Percentiles rank a stretch among this genome's conserved stretches.
These are phyloP conservation scores for Clonostachys chloroleuca DNA, from an alignment of 2,329 filamentous ascomycete genomes.

Conservation along the genomic window DNA sequence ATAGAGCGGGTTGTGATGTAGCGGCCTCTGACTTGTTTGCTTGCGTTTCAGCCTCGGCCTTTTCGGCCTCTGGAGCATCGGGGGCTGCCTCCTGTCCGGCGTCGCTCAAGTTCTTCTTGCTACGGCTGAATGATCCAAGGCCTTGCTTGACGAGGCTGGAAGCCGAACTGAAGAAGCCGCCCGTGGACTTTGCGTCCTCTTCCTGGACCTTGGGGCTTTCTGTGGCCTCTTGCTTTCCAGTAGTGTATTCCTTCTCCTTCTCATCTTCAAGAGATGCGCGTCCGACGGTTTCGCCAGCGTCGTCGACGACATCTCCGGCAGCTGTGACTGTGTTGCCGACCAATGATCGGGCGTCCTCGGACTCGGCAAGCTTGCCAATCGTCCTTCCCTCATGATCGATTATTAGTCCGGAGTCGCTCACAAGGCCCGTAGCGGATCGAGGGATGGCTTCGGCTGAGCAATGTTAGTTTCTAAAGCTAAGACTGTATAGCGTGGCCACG, in stretches of 20 bases:
- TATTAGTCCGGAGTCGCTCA: slow-evolving; percentile 38
- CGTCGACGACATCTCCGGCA: slow-evolving; percentile 24
- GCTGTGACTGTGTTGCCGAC: slow-evolving; percentile 31
- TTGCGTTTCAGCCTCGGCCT: slow-evolving; percentile 33
- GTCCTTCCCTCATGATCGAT: slow-evolving; percentile 36
- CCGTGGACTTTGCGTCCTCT: neutral
- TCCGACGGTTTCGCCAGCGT: slow-evolving; percentile 33
- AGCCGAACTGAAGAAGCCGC: neutral
- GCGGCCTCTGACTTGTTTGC: slow-evolving; percentile 18
- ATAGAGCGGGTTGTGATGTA: too few species aligned
- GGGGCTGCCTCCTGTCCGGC: slow-evolving; percentile 21
- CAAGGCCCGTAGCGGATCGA: slow-evolving; percentile 31
- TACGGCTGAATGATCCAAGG: neutral
- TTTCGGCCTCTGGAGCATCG: slow-evolving; percentile 23
- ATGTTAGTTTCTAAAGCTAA: too few species aligned
- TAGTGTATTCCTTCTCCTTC: neutral
- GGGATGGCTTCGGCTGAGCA: slow-evolving; percentile 15
- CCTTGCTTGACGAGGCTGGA: neutral
- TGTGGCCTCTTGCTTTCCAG: neutral
- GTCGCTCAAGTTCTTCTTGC: too few species aligned
- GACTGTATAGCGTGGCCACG: slow-evolving; percentile 5
- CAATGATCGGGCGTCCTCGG: slow-evolving; percentile 30
- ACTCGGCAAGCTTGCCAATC: slow-evolving; percentile 34
- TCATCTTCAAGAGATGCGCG: neutral
- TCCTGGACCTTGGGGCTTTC: neutral